Evolutionary conservation across 2,329 filamentous ascomycete genomes (phyloP).

Genomic region (Sporothrix variecibatus): DNA sequence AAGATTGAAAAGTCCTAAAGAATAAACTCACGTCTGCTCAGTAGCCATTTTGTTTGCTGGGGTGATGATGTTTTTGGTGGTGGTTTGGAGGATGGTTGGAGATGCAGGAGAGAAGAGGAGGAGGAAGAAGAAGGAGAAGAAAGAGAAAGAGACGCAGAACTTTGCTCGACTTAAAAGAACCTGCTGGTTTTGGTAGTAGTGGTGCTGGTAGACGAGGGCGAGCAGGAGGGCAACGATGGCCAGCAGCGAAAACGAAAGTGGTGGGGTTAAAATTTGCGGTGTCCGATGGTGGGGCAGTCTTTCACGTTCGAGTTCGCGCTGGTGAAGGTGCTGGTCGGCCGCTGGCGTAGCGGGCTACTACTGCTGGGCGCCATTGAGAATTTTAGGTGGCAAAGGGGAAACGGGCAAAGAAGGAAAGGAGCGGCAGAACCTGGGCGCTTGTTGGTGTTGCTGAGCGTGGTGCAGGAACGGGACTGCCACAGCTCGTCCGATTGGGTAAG

Average conservation of each 20-base stretch:
- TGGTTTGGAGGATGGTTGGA: slow-evolving; percentile 37
- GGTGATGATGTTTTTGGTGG: slow-evolving; percentile 32
- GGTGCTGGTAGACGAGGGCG: slow-evolving; percentile 29
- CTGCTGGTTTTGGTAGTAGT: slow-evolving; percentile 18
- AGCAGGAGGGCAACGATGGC: slow-evolving; percentile 27
- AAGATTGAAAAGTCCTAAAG: not conserved
- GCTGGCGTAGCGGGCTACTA: not conserved
- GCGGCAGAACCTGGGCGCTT: not conserved
- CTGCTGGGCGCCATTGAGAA: slow-evolving; percentile 1
- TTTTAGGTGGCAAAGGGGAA: not conserved
- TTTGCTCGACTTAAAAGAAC: slow-evolving; percentile 23
- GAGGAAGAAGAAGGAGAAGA: not conserved
- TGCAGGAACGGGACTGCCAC: not conserved
- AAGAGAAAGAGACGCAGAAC: slow-evolving; percentile 2
- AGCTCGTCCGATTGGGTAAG: not conserved
- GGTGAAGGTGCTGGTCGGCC: not conserved
- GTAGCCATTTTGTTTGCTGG: slow-evolving; percentile 62
- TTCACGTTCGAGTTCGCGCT: not conserved
- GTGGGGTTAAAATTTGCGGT: slow-evolving; percentile 46
- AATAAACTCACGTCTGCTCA: slow-evolving; percentile 83
- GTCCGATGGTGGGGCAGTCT: slow-evolving; percentile 28
- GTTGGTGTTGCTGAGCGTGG: not conserved
- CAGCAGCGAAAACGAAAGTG: slow-evolving; percentile 39
- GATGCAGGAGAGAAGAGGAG: slow-evolving; percentile 19
- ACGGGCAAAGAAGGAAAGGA: not conserved